Evolutionary conservation across 306 rosid genomes (phyloP).

Genomic region (Rosa chinensis): DNA sequence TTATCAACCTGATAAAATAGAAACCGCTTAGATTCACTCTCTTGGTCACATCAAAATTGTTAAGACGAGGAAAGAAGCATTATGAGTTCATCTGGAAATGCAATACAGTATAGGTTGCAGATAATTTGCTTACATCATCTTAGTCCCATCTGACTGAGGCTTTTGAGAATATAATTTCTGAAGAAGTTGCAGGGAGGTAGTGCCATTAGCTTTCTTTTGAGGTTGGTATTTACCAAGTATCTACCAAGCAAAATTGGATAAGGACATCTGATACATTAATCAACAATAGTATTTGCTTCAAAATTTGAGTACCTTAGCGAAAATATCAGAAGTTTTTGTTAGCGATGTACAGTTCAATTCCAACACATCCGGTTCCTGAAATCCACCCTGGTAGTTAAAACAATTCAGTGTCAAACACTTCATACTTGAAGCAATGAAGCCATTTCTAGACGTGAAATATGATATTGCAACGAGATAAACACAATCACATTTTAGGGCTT

Average conservation of each 20-base stretch:
- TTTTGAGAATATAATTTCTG: conserved; percentile 69
- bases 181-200: conserved; percentile 66
- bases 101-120: neutral
- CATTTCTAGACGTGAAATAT: neutral
- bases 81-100: neutral
- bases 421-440: neutral
- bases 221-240: conserved; percentile 48
- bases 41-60: conserved; percentile 15
- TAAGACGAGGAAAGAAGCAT: no score
- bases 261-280: conserved; percentile 16
- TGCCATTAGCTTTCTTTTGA: conserved; percentile 42
- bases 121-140: conserved; percentile 63
- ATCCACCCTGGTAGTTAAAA: conserved; percentile 43
- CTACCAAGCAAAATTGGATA: conserved; percentile 38
- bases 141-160: conserved; percentile 38
- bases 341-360: conserved; percentile 74
- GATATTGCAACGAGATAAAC: neutral
- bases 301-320: conserved; percentile 57
- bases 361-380: conserved; percentile 59
- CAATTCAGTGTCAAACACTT: conserved; percentile 1
- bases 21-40: no score
- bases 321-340: conserved; percentile 67
- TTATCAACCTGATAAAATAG: no score
- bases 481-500: neutral
- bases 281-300: conserved; percentile 5